Conservation (phyloP, 225 moss, liverwort and hornwort genomes). For the Sphagnum tenellum region DNA sequence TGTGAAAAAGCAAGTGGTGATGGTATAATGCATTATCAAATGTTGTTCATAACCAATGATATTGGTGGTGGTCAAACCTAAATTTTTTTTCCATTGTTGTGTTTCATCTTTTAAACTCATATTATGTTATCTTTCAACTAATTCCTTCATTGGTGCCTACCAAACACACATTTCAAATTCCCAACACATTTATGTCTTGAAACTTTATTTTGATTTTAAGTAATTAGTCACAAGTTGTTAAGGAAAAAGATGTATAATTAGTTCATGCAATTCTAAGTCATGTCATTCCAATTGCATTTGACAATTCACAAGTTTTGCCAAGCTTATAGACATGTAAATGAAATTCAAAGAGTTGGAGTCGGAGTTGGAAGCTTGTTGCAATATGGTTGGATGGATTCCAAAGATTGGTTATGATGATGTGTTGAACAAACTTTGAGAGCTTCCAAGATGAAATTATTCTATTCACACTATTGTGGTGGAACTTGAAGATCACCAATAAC, state of each 20-base stretch:
- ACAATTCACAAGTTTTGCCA: constrained; percentile 27
- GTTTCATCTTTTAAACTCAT: no score
- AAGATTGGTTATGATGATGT: constrained; percentile 66
- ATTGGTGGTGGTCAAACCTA: no score
- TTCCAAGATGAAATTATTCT: constrained; percentile 46
- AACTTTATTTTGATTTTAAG: constrained; percentile 66
- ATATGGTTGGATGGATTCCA: constrained; percentile 41
- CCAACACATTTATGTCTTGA: constrained; percentile 59
- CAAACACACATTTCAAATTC: constrained; percentile 10
- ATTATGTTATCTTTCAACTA: no score
- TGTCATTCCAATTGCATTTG: no score
- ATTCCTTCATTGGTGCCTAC: no score
- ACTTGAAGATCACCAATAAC: no score
- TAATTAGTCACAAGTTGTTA: constrained; percentile 70
- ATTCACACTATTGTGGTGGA: no score
- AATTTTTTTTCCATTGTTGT: no score
- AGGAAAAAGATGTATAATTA: constrained; percentile 39
- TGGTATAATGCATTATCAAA: no score
- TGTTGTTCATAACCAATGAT: no score
- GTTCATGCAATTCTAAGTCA: no score
- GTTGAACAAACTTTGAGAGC: constrained; percentile 47
- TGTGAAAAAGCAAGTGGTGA: no score
- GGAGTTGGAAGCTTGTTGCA: constrained; percentile 72
- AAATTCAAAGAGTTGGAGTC: constrained; percentile 60
- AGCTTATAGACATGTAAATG: constrained; percentile 57